Conservation (phyloP, 169 alveolate genomes). For the Eimeria maxima region DNA sequence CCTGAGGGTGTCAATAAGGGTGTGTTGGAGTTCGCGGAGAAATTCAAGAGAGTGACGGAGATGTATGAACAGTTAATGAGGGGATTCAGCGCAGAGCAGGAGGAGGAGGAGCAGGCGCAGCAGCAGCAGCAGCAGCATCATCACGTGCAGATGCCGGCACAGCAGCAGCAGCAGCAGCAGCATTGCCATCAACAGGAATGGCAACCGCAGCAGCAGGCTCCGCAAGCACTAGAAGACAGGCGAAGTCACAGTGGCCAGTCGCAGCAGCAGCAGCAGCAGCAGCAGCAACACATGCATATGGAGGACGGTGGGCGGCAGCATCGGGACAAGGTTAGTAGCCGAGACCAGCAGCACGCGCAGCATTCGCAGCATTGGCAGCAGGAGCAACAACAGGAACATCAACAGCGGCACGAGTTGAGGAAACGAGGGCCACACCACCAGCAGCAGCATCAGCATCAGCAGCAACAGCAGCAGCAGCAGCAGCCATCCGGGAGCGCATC, state of each 20-base stretch:
- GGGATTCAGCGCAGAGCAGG: background rate
- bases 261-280: slow-evolving; percentile 15
- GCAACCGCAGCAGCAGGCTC: background rate
- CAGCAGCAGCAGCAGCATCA: background rate
- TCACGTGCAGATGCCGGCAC: background rate
- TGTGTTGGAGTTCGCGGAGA: background rate
- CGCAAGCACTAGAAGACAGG: background rate
- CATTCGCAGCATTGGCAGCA: background rate
- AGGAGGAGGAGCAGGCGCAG: background rate
- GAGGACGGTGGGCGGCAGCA: background rate
- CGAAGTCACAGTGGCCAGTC: background rate
- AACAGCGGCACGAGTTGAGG: background rate
- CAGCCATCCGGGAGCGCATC: background rate
- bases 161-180: background rate
- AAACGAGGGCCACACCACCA: background rate
- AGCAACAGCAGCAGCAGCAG: slow-evolving; percentile 10
- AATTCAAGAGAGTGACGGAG: slow-evolving; percentile 2
- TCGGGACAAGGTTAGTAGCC: background rate
- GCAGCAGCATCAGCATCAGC: slow-evolving; percentile 14
- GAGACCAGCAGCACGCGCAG: background rate
- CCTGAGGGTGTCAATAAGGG: background rate
- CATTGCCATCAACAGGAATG: background rate
- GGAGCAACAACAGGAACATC: background rate
- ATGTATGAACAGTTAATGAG: slow-evolving; percentile 12
- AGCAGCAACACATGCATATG: background rate